A percentile compares a stretch with the other conserved stretches of the same genome.
These are phyloP conservation scores for Mrakia hoshinonis DNA, from an alignment of 768 basidiomycete species.

Conservation along the genomic window DNA sequence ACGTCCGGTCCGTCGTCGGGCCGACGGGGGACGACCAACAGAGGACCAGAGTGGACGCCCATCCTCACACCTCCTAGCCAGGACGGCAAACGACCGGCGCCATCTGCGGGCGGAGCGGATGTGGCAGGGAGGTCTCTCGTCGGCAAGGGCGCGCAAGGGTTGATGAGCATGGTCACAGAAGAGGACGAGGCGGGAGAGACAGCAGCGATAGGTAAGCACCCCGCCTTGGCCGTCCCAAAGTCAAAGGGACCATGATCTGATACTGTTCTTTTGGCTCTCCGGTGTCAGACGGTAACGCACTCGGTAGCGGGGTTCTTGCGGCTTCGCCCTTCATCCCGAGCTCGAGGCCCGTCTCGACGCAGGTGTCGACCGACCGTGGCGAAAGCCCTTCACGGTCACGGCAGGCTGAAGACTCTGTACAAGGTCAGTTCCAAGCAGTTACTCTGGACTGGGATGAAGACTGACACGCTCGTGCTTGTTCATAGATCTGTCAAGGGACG, in stretches of 20 bases:
- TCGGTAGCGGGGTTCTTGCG: neutral
- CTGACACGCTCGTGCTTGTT: neutral
- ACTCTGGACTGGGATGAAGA: neutral
- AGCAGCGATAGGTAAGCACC: neutral
- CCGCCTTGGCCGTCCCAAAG: neutral
- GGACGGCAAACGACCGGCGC: neutral
- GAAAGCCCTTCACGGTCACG: neutral
- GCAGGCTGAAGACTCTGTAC: neutral
- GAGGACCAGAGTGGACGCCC: conserved; percentile 4
- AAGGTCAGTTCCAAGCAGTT: neutral
- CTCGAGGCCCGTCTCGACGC: neutral
- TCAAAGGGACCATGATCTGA: no score
- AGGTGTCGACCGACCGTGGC: neutral
- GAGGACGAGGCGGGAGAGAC: neutral
- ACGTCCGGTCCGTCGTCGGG: neutral
- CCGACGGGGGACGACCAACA: neutral
- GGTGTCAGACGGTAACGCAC: neutral
- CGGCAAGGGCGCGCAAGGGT: conserved; percentile 7
- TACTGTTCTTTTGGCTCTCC: neutral
- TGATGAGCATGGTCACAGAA: neutral
- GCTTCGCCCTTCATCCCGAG: neutral
- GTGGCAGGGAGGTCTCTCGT: neutral
- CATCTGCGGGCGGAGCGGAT: neutral
- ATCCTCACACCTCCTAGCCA: neutral
- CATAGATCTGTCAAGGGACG: neutral